A percentile compares a stretch with the other conserved stretches of the same genome.
phyloP scores from a whole-genome alignment of 257 asterid species.

The Echites panduratus region DNA sequence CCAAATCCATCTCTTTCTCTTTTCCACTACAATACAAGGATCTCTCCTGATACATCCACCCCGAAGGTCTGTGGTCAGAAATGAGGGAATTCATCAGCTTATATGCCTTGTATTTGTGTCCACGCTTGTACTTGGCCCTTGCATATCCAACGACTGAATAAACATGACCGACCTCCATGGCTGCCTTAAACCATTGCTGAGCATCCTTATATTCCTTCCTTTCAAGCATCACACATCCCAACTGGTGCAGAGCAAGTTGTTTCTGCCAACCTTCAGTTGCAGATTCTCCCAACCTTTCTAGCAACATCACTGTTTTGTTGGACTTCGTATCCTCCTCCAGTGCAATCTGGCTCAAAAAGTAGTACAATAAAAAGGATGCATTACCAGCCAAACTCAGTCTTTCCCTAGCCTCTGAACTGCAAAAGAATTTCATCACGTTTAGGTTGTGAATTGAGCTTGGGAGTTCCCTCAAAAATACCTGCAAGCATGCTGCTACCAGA shows the following conservation, averaged over 20 bases:
- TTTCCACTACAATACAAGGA: conserved; percentile 67
- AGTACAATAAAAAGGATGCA: conserved; percentile 73
- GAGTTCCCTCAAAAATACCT: conserved; percentile 78
- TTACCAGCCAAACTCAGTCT: conserved; percentile 60
- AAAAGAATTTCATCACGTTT: conserved; percentile 46
- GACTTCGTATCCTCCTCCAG: conserved; percentile 84
- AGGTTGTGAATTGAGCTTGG: conserved; percentile 64
- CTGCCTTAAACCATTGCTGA: conserved; percentile 80
- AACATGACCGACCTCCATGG: conserved; percentile 63
- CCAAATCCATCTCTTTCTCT: conserved; percentile 68
- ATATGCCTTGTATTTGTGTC: conserved; percentile 82
- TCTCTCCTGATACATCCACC: conserved; percentile 99
- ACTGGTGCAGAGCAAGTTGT: conserved; percentile 71
- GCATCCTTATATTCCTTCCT: conserved; percentile 89
- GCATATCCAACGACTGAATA: conserved; percentile 82
- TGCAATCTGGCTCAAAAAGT: conserved; percentile 65
- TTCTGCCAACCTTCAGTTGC: conserved; percentile 73
- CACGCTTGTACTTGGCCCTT: conserved; percentile 74
- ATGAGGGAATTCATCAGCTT: conserved; percentile 68
- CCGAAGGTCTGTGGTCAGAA: conserved; percentile 56
- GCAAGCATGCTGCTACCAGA: conserved; percentile 90
- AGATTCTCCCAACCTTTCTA: conserved; percentile 82
- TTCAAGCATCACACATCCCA: conserved; percentile 94
- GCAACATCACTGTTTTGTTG: conserved; percentile 72
- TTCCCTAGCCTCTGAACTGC: conserved; percentile 63